Evolutionary conservation across 805 yeast species (phyloP), one percentile per base, ranked within the genome.

Genomic region (Ascoidea rubescens): DNA sequence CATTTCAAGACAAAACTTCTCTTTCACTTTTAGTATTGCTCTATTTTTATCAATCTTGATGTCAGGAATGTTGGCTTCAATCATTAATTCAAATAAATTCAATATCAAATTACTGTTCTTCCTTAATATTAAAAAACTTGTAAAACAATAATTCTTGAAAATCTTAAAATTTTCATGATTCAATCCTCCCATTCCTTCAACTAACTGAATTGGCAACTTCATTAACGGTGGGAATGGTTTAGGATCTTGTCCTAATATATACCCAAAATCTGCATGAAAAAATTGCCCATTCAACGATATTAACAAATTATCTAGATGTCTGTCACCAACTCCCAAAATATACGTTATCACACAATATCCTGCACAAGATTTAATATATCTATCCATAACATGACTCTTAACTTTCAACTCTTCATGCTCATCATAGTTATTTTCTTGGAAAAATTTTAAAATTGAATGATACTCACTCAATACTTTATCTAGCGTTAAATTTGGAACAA

Each of bases 201-300:
- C 86, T 16, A 93, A 84, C 66, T 93, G 99, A 46, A 93, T 93
- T 0, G 99, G 99, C 45, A 93, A 70, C 62, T 93, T 93, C 97
- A 93, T 93, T 68, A 91, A 73, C 1, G 99, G 99, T 12, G 99
- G 98, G 68, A 93, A 93, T 12, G 98, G 98, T 64, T 93, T 93
- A 1, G 99, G 99, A 65, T 93, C 99, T 51, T 90, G 82, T 0
- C 99, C 99, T 52, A 93, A 70, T 50, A 93, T 91, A 62, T 93
- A 93, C 1, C 99, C 99, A 66, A 87, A 93, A 67, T 93, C 99
- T 1, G 96, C 97, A 67, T 93, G 99, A 78, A 95, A 91, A 64
- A 93, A 93, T 59, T 81, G 87, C 1, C 95, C 83, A 75, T 91
- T 84, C 56, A 81, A 88, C 50, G 82, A 85, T 45, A 87, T 74